Evolutionary conservation across 2,329 filamentous ascomycete species (phyloP), one percentile per base, ranked within the genome.

Genomic region (Zymoseptoria passerinii): DNA sequence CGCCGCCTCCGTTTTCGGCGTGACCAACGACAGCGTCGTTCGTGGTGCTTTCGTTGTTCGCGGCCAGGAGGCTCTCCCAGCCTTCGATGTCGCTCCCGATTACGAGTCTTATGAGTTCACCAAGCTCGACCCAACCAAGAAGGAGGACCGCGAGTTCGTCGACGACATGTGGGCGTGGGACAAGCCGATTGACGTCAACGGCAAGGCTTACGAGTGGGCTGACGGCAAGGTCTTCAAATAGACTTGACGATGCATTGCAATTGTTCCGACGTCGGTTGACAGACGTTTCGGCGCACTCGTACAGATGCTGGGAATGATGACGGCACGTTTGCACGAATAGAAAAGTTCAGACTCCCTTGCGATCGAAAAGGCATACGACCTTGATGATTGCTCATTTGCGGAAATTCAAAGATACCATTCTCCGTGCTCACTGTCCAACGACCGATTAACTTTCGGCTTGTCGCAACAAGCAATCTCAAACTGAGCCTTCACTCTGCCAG

Each of bases 161-260:
- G 85, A 94, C 73, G 85, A 88, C 74, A 82, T 87, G 79, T 99
- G 94, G 94, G 81, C 84, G 63, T 96, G 91, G 89, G 94, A 97
- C 77, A 88, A 90, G 81, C 86, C 89, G 66, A 80, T 92, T 71
- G 80, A 79, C 65, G 83, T 90, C 72, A 78, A 88, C 72, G 92
- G 88, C 81, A 96, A 97, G 88, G 83, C 87, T 73, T 95, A 92
- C 80, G 79, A 85, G 76, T 90, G 88, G 81, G 88, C 88, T 73
- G 87, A 90, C 72, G 94, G 94, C 76, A 96, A 97, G 86, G 91
- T 97, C 76, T 97, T 96, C 89, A 97, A 97, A 84, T 97, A 96
- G 84, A 81, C 23, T 28, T n/a, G 50, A 28, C 13, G 50, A 52
- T 52, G 23, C 8, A 16, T 44, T n/a, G 35, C n/a, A 13, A 16